Conservation (phyloP, 2,329 filamentous ascomycete species). For the Atkinsonella texensis region DNA sequence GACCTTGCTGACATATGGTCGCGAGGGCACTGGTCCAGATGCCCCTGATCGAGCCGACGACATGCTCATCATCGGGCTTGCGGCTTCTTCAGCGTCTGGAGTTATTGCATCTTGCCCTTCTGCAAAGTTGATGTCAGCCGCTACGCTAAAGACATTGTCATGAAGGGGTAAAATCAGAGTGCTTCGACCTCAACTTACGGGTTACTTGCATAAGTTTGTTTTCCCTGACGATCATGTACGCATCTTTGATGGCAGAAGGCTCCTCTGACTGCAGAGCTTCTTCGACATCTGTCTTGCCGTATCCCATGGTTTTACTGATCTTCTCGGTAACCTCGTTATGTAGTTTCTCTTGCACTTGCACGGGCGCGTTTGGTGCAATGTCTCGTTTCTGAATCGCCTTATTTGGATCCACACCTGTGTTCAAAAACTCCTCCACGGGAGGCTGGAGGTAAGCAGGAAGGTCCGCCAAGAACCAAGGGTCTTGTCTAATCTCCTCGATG, state of each 20-base stretch:
- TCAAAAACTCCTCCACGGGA: constrained; percentile 81
- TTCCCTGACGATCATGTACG: constrained; percentile 93
- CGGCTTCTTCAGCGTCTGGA: constrained; percentile 25
- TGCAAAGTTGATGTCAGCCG: constrained; percentile 12
- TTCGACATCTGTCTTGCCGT: constrained; percentile 87
- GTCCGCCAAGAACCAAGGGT: constrained; percentile 87
- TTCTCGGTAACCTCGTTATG: constrained; percentile 90
- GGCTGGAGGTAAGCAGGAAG: constrained; percentile 78
- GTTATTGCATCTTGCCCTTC: constrained; percentile 23
- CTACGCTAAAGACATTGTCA: constrained; percentile 1
- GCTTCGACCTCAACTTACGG: constrained; percentile 46
- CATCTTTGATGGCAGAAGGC: constrained; percentile 96
- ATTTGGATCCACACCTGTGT: constrained; percentile 87
- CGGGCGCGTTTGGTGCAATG: constrained; percentile 67
- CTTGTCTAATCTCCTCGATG: constrained; percentile 82
- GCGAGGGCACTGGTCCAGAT: constrained; percentile 34
- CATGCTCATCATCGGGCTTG: constrained; percentile 41
- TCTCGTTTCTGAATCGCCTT: constrained; percentile 77
- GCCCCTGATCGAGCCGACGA: constrained; percentile 42
- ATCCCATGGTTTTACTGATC: constrained; percentile 96
- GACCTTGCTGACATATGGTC: constrained; percentile 68
- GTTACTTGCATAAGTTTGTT: constrained; percentile 95
- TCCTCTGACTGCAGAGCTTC: constrained; percentile 86
- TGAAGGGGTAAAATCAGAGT: not conserved
- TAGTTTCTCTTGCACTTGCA: constrained; percentile 74